These are phyloP conservation scores for Tillandsia leiboldiana DNA, from an alignment of 176 grass and related monocot genomes.

Conservation along the genomic window DNA sequence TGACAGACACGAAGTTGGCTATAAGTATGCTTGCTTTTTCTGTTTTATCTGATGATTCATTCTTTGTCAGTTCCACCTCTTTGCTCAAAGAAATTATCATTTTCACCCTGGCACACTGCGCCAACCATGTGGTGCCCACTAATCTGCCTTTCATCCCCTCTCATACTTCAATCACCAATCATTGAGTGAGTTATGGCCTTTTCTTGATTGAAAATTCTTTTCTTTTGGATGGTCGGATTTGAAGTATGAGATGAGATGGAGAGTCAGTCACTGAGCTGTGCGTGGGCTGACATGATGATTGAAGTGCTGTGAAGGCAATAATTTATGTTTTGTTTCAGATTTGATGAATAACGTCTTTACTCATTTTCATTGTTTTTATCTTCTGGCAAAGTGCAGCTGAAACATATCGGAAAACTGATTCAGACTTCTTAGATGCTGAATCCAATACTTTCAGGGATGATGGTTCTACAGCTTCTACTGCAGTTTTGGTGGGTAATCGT, in stretches of 20 bases:
- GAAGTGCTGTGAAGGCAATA: not conserved
- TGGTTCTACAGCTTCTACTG: slow-evolving; percentile 82
- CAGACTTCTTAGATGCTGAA: slow-evolving; percentile 78
- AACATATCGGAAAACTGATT: slow-evolving; percentile 82
- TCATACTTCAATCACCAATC: no score
- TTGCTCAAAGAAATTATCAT: not conserved
- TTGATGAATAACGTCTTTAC: slow-evolving; percentile 10
- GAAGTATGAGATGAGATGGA: no score
- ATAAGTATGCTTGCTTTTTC: slow-evolving; percentile 51
- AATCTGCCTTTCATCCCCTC: no score
- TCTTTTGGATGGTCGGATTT: no score
- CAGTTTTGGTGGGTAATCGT: slow-evolving; percentile 75
- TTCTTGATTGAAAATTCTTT: no score
- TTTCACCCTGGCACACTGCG: no score
- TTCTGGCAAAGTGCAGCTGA: slow-evolving; percentile 45
- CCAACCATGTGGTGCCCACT: no score
- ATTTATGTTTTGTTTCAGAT: not conserved
- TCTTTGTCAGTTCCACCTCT: not conserved
- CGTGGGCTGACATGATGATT: no score
- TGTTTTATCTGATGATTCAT: slow-evolving; percentile 10
- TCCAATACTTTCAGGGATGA: slow-evolving; percentile 68
- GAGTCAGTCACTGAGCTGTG: no score
- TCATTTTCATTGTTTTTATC: slow-evolving; percentile 14
- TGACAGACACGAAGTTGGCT: slow-evolving; percentile 80
- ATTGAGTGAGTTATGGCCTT: no score